Evolutionary conservation across 371 early-diverging fungal species (phyloP).

Genomic region (Mucor plumbeus): DNA sequence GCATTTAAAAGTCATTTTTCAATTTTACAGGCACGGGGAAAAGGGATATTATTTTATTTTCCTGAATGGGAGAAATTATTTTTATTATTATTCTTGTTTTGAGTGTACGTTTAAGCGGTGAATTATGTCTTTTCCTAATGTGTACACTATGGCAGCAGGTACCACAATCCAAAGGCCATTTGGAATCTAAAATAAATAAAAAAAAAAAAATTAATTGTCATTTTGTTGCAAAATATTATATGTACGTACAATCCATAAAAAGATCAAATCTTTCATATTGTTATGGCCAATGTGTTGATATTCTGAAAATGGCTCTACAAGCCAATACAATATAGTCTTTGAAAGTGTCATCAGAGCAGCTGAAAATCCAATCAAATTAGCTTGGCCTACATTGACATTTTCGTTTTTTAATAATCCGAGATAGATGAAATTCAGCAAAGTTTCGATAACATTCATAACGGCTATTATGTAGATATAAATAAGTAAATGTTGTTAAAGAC

Average conservation of each 20-base stretch:
- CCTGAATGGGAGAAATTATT: neutral
- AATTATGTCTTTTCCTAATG: conserved; percentile 34
- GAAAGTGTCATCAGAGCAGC: conserved; percentile 36
- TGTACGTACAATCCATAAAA: conserved; percentile 42
- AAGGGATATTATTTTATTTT: conserved; percentile 16
- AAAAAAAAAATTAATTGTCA: neutral
- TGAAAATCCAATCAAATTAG: conserved; percentile 41
- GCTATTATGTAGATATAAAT: conserved; percentile 17
- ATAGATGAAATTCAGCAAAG: conserved; percentile 33
- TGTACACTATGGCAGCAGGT: conserved; percentile 27
- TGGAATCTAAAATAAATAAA: conserved; percentile 33
- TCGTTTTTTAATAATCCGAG: conserved; percentile 21
- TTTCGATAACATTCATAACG: conserved; percentile 42
- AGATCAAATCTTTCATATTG: conserved; percentile 15
- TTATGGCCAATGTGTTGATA: conserved; percentile 45
- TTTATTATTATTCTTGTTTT: neutral
- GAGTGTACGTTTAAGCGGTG: conserved; percentile 19
- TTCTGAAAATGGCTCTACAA: conserved; percentile 40
- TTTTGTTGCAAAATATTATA: neutral
- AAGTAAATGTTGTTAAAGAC: neutral
- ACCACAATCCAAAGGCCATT: conserved; percentile 46
- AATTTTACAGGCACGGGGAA: conserved; percentile 21
- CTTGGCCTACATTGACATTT: conserved; percentile 21
- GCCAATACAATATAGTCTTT: conserved; percentile 45
- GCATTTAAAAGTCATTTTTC: neutral